phyloP scores from a whole-genome alignment of 805 yeast species.

The Saccharomyces eubayanus region DNA sequence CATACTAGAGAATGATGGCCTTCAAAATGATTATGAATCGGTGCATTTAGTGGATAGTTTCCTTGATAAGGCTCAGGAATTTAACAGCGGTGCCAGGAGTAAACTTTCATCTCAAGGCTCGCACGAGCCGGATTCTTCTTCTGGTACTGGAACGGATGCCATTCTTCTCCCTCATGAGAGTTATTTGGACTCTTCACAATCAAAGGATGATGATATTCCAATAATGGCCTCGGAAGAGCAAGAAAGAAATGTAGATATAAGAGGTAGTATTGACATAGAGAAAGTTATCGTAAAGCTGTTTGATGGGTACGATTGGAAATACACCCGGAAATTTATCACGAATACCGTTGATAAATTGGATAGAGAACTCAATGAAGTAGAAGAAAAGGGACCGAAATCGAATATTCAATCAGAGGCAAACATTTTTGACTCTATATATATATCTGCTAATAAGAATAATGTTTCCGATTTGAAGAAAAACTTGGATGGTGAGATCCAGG shows the following conservation, averaged over 20 bases:
- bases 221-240: not conserved
- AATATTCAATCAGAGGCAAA: conserved; percentile 11
- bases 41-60: conserved; percentile 14
- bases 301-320: conserved; percentile 92
- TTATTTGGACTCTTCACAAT: conserved; percentile 11
- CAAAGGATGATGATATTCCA: not conserved
- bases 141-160: not conserved
- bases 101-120: not conserved
- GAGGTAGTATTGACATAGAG: conserved; percentile 22
- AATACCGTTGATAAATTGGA: conserved; percentile 61
- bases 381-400: conserved; percentile 1
- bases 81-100: not conserved
- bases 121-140: not conserved
- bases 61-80: conserved; percentile 4
- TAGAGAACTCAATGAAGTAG: conserved; percentile 23
- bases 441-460: conserved; percentile 46
- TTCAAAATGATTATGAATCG: conserved; percentile 14
- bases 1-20: conserved; percentile 7
- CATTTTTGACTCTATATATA: conserved; percentile 65
- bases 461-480: conserved; percentile 40
- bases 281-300: conserved; percentile 43
- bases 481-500: conserved; percentile 47
- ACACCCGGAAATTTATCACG: conserved; percentile 58
- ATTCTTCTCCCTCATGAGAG: conserved; percentile 6
- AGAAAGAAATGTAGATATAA: not conserved